Percentiles rank a stretch among this genome's conserved stretches.
Conservation (phyloP, 179 eudicot genomes). For the Beta lomatogona region DNA sequence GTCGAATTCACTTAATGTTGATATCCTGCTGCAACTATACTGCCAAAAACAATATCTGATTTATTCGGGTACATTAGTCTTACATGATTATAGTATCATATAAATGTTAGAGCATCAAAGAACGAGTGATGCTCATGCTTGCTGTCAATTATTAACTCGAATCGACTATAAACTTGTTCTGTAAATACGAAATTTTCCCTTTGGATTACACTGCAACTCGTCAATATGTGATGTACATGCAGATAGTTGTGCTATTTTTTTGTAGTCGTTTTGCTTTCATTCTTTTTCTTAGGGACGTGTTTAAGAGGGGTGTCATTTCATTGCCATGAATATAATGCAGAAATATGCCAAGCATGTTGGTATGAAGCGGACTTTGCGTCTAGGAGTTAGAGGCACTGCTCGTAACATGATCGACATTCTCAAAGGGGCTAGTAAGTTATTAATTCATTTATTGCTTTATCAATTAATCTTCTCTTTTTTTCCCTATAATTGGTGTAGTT, state of each 20-base stretch:
- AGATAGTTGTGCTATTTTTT: neutral
- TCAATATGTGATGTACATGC: neutral
- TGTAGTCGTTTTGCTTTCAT: neutral
- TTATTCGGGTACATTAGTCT: neutral
- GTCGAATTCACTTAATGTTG: neutral
- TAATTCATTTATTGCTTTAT: neutral
- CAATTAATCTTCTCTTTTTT: neutral
- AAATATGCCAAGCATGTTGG: conserved; percentile 93
- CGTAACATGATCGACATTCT: conserved; percentile 83
- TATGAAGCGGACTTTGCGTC: conserved; percentile 83
- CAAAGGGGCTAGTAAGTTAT: conserved; percentile 71
- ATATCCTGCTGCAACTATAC: neutral
- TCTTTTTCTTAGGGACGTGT: neutral
- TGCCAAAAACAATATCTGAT: neutral
- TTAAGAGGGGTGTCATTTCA: conserved; percentile 2
- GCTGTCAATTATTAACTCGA: neutral
- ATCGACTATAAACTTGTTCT: neutral
- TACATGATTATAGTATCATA: neutral
- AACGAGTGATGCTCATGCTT: neutral
- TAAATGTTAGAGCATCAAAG: neutral
- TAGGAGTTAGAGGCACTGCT: conserved; percentile 93
- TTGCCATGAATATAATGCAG: conserved; percentile 38
- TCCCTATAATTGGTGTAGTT: neutral
- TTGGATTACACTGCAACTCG: conserved; percentile 2
- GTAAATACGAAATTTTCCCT: neutral